phyloP scores from a whole-genome alignment of 768 basidiomycete genomes.

The Leccinum rimulosum region DNA sequence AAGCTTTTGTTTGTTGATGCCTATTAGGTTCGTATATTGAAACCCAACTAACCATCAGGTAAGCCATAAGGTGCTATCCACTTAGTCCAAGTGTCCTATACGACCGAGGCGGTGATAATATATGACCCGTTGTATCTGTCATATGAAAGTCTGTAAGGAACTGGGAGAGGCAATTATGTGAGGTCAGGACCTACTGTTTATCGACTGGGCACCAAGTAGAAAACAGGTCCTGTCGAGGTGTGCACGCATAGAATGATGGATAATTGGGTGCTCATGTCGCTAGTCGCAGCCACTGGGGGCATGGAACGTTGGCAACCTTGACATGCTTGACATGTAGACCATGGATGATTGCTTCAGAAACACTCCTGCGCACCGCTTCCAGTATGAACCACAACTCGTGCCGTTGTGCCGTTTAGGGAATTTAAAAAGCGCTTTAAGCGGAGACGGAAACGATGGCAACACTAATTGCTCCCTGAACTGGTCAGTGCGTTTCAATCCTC shows the following conservation, averaged over 20 bases:
- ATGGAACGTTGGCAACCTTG: not conserved
- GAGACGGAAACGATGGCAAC: conserved; percentile 28
- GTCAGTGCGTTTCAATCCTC: conserved; percentile 36
- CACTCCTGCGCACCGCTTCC: conserved; percentile 24
- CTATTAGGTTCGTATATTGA: conserved; percentile 37
- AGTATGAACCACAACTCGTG: conserved; percentile 11
- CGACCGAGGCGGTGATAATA: conserved; percentile 5
- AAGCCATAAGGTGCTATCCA: conserved; percentile 24
- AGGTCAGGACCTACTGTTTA: conserved; percentile 2
- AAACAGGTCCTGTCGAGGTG: not conserved
- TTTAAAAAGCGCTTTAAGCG: conserved; percentile 27
- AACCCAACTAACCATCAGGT: conserved; percentile 38
- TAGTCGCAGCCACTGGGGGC: not conserved
- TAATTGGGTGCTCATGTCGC: not conserved
- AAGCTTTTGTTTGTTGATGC: conserved; percentile 40
- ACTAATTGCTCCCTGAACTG: conserved; percentile 25
- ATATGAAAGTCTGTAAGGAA: not conserved
- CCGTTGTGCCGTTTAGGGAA: conserved; percentile 26
- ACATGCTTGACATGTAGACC: conserved; percentile 8
- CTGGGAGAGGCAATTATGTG: not conserved
- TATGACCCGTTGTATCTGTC: conserved; percentile 10
- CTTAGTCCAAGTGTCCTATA: conserved; percentile 12
- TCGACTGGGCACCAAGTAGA: not conserved
- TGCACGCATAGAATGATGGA: not conserved
- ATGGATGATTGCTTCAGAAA: conserved; percentile 24